Percentiles rank a stretch among this genome's conserved stretches.
phyloP scores from a whole-genome alignment of 305 asterid genomes.

The Fraxinus dipetala region DNA sequence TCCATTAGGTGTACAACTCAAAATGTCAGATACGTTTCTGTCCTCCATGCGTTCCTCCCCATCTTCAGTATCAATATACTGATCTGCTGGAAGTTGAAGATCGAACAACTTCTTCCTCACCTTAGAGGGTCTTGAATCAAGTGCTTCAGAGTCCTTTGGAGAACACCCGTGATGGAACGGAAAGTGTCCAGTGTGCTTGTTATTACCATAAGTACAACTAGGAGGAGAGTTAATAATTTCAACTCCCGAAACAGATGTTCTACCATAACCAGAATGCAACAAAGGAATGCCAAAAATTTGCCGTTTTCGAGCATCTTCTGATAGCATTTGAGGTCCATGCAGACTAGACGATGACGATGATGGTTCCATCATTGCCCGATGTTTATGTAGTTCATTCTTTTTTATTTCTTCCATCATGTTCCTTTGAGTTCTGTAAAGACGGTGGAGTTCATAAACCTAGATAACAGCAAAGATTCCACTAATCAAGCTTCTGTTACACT shows the following conservation, averaged over 20 bases:
- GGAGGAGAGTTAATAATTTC: constrained; percentile 47
- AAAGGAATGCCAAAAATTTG: constrained; percentile 45
- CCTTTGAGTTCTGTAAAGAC: constrained; percentile 78
- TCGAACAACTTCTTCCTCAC: constrained; percentile 75
- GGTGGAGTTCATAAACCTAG: constrained; percentile 64
- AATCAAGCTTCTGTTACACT: constrained; percentile 9
- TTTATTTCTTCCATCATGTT: constrained; percentile 80
- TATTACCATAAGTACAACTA: constrained; percentile 65
- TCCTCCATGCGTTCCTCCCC: constrained; percentile 32
- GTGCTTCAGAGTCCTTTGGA: constrained; percentile 47
- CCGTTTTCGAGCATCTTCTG: constrained; percentile 64
- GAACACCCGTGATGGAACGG: constrained; percentile 44
- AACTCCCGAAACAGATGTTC: constrained; percentile 32
- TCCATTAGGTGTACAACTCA: constrained; percentile 33
- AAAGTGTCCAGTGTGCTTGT: constrained; percentile 34
- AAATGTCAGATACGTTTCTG: constrained; percentile 26
- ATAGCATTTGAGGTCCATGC: constrained; percentile 50
- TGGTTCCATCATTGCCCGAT: constrained; percentile 55
- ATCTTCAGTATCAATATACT: constrained; percentile 62
- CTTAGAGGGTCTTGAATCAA: constrained; percentile 66
- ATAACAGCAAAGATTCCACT: constrained; percentile 6
- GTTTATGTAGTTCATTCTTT: constrained; percentile 40
- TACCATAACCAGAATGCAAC: constrained; percentile 48
- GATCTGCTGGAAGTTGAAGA: constrained; percentile 88
- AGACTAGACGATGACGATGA: constrained; percentile 63